A percentile compares a stretch with the other conserved stretches of the same genome.
These are phyloP conservation scores for Plasmodium billcollinsi DNA, from an alignment of 169 alveolate genomes.

Conservation along the genomic window DNA sequence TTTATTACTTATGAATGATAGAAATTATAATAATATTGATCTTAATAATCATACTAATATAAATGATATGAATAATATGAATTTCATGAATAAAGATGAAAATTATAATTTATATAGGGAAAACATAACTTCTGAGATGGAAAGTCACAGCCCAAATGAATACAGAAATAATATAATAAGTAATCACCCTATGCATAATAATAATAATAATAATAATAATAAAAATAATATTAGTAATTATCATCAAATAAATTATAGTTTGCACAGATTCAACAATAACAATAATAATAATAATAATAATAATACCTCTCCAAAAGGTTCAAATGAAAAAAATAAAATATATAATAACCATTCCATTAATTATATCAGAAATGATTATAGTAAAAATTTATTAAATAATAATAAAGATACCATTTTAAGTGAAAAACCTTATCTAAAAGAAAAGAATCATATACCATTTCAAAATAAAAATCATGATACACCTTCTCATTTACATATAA, in stretches of 20 bases:
- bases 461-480: conserved; percentile 21
- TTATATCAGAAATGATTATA: conserved; percentile 20
- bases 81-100: neutral
- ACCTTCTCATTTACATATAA: neutral
- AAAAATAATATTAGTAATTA: neutral
- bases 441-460: conserved; percentile 1
- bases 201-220: neutral
- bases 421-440: neutral
- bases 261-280: neutral
- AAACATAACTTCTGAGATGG: too few relatives aligned
- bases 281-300: neutral
- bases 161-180: too few relatives aligned
- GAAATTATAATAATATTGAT: neutral
- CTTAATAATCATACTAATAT: neutral
- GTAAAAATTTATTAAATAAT: neutral
- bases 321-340: conserved; percentile 1
- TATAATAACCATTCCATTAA: conserved; percentile 6
- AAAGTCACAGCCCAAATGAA: too few relatives aligned
- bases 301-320: neutral
- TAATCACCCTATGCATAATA: neutral
- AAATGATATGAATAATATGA: neutral
- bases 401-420: neutral
- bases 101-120: too few relatives aligned
- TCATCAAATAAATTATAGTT: conserved; percentile 8
- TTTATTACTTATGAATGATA: neutral